Percentiles rank a stretch among this genome's conserved stretches.
Evolutionary conservation across 164 flowering plant genomes (phyloP).

Genomic region (Platanus orientalis): DNA sequence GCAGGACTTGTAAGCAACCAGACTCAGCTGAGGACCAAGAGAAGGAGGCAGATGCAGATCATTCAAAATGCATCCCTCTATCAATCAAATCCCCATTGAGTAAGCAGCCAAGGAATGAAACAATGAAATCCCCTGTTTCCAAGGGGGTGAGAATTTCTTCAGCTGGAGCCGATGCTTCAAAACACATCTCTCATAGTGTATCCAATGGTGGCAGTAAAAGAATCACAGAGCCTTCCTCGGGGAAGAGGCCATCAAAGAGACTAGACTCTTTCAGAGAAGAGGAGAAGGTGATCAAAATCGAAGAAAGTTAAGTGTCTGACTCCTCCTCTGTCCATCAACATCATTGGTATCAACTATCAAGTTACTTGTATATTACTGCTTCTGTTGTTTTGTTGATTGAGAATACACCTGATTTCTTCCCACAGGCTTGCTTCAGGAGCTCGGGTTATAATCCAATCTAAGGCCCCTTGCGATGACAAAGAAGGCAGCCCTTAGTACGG

Average conservation of each 20-base stretch:
- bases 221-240: constrained; percentile 37
- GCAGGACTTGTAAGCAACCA: constrained; percentile 47
- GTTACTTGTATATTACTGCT: not conserved
- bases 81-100: constrained; percentile 56
- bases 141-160: constrained; percentile 71
- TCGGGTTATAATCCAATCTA: constrained; percentile 88
- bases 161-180: constrained; percentile 33
- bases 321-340: constrained; percentile 5
- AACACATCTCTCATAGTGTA: constrained; percentile 13
- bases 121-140: constrained; percentile 68
- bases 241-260: constrained; percentile 39
- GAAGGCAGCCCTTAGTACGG: constrained; percentile 8
- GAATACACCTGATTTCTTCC: constrained; percentile 14
- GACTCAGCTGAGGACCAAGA: constrained; percentile 46
- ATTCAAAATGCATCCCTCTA: constrained; percentile 72
- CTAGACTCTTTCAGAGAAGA: constrained; percentile 54
- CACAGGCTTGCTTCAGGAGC: constrained; percentile 99
- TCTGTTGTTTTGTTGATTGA: constrained; percentile 16
- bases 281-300: constrained; percentile 64
- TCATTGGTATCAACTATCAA: not conserved
- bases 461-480: constrained; percentile 27
- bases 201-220: constrained; percentile 57
- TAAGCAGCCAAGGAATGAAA: constrained; percentile 65
- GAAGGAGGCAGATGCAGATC: constrained; percentile 36
- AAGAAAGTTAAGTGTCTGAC: constrained; percentile 79